Evolutionary conservation across 2,329 filamentous ascomycete genomes (phyloP).

Genomic region (Aspergillus viridinutans): DNA sequence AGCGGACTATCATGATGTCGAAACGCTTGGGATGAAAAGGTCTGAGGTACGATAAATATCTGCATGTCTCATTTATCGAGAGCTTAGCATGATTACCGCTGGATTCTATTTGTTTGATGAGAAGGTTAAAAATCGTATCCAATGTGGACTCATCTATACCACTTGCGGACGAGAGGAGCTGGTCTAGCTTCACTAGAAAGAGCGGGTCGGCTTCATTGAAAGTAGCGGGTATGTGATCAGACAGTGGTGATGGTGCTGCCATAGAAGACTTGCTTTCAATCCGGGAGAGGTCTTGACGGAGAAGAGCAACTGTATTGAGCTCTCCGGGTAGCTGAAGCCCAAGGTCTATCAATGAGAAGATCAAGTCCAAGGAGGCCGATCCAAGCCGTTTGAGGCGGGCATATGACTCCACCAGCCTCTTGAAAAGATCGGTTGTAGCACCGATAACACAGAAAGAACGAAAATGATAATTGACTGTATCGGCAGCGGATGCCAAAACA

Average conservation of each 20-base stretch:
- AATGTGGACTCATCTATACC: conserved; percentile 45
- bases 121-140: conserved; percentile 38
- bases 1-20: conserved; percentile 40
- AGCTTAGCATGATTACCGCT: conserved; percentile 24
- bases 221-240: conserved; percentile 43
- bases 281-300: conserved; percentile 43
- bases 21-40: conserved; percentile 43
- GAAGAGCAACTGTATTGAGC: conserved; percentile 35
- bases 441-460: conserved; percentile 52
- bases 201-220: conserved; percentile 37
- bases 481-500: conserved; percentile 56
- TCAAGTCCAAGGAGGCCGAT: conserved; percentile 35
- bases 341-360: conserved; percentile 44
- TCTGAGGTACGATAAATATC: conserved; percentile 41
- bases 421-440: conserved; percentile 42
- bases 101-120: conserved; percentile 37
- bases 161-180: conserved; percentile 42
- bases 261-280: conserved; percentile 41
- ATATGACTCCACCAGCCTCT: conserved; percentile 38
- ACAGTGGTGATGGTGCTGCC: conserved; percentile 47
- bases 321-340: conserved; percentile 39
- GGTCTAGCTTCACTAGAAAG: conserved; percentile 44
- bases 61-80: conserved; percentile 34
- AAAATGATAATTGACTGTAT: conserved; percentile 54
- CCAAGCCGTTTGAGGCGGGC: conserved; percentile 33